phyloP scores from a whole-genome alignment of 1,139 yeast genomes.

The Candida smagusa region DNA sequence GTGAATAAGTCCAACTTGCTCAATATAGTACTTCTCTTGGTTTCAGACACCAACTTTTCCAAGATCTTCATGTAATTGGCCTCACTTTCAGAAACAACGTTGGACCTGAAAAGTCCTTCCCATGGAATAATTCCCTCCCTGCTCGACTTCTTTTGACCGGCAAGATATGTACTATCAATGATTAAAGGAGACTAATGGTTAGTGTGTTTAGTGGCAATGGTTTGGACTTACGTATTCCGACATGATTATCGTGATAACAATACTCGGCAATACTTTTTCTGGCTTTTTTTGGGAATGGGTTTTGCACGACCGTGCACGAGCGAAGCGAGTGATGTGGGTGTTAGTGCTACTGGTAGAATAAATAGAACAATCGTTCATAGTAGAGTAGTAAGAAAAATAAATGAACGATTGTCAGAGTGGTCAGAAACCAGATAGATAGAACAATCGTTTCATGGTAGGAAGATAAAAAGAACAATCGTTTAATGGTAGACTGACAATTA shows the following conservation, averaged over 20 bases:
- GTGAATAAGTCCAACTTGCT: slow-evolving; percentile 54
- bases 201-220: neutral
- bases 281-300: slow-evolving; percentile 2
- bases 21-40: slow-evolving; percentile 36
- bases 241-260: slow-evolving; percentile 5
- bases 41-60: slow-evolving; percentile 50
- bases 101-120: slow-evolving; percentile 85
- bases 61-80: slow-evolving; percentile 63
- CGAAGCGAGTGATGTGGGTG: too few species aligned
- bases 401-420: too few species aligned
- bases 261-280: neutral
- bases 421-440: too few species aligned
- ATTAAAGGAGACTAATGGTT: slow-evolving; percentile 22
- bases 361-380: too few species aligned
- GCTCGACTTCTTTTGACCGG: slow-evolving; percentile 71
- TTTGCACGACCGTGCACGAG: slow-evolving; percentile 3
- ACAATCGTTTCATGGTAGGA: too few species aligned
- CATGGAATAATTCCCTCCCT: slow-evolving; percentile 86
- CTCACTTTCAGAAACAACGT: slow-evolving; percentile 61
- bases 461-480: too few species aligned
- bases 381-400: too few species aligned
- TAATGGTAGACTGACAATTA: too few species aligned
- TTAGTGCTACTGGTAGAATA: too few species aligned
- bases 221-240: slow-evolving; percentile 7
- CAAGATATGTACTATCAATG: slow-evolving; percentile 63